Evolutionary conservation across 1,139 yeast species (phyloP).

Genomic region (Wickerhamiella infanticola): DNA sequence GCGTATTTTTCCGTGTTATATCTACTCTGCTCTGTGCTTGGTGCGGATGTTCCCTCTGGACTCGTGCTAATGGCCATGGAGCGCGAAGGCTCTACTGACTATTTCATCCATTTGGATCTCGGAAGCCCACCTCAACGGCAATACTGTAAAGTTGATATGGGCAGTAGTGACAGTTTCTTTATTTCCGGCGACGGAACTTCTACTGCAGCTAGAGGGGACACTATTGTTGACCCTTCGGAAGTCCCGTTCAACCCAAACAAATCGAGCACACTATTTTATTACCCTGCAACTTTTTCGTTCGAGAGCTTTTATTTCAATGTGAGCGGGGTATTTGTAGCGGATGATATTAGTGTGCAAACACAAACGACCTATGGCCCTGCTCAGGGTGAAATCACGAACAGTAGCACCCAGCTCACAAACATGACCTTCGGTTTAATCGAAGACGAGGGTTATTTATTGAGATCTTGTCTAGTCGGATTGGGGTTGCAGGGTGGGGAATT

Average conservation of each 20-base stretch:
- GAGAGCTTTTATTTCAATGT: neutral
- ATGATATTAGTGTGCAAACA: no score
- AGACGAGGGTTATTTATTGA: neutral
- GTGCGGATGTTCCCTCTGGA: neutral
- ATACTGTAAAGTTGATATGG: neutral
- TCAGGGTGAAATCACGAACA: neutral
- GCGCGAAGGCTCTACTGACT: neutral
- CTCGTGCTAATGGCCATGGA: neutral
- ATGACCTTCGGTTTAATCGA: slow-evolving; percentile 1
- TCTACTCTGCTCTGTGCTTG: no score
- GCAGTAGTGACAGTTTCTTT: neutral
- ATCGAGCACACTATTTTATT: neutral
- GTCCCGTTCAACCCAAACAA: neutral
- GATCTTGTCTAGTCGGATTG: slow-evolving; percentile 5
- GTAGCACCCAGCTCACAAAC: neutral
- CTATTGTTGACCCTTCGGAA: no score
- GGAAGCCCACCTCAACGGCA: neutral
- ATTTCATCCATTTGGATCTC: neutral
- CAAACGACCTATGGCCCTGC: neutral
- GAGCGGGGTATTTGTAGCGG: neutral
- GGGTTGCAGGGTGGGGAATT: slow-evolving; percentile 6
- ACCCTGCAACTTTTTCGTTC: neutral
- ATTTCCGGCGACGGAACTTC: neutral
- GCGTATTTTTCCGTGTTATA: no score
- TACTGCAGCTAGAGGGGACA: no score